A percentile compares a stretch with the other conserved stretches of the same genome.
Conservation (phyloP, 2,329 filamentous ascomycete species). For the Myrmaecium sp. region DNA sequence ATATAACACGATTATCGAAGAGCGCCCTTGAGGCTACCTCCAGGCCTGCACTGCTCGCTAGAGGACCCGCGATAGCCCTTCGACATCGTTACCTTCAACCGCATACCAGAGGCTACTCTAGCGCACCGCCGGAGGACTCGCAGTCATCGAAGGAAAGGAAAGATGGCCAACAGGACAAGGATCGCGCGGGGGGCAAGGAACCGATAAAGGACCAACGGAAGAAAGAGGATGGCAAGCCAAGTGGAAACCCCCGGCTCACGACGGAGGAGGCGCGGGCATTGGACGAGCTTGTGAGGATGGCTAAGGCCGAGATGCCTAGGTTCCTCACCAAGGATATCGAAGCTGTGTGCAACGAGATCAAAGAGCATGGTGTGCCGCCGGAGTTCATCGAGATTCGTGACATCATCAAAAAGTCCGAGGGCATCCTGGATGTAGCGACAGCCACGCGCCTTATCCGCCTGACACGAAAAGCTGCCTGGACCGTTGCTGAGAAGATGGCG, state of each 20-base stretch:
- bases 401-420: conserved; percentile 39
- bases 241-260: conserved; percentile 27
- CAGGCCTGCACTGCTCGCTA: conserved; percentile 28
- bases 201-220: conserved; percentile 4
- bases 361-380: conserved; percentile 49
- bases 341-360: conserved; percentile 43
- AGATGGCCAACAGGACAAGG: conserved; percentile 9
- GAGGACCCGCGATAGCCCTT: conserved; percentile 1
- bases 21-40: conserved; percentile 36
- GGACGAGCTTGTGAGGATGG: conserved; percentile 35
- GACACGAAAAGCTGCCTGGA: conserved; percentile 37
- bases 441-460: conserved; percentile 44
- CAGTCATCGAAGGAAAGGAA: conserved; percentile 11
- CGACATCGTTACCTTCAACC: conserved; percentile 14
- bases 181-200: conserved; percentile 20
- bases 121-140: conserved; percentile 15
- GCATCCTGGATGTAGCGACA: conserved; percentile 34
- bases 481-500: conserved; percentile 26
- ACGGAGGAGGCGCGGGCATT: conserved; percentile 41
- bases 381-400: conserved; percentile 40
- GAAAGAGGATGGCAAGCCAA: conserved; percentile 18
- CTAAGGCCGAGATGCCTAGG: conserved; percentile 43
- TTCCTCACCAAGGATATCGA: conserved; percentile 44
- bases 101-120: conserved; percentile 25
- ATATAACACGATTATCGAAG: conserved; percentile 45